These are phyloP conservation scores for Kockiozyma suomiensis DNA, from an alignment of 805 yeast genomes.

Conservation along the genomic window DNA sequence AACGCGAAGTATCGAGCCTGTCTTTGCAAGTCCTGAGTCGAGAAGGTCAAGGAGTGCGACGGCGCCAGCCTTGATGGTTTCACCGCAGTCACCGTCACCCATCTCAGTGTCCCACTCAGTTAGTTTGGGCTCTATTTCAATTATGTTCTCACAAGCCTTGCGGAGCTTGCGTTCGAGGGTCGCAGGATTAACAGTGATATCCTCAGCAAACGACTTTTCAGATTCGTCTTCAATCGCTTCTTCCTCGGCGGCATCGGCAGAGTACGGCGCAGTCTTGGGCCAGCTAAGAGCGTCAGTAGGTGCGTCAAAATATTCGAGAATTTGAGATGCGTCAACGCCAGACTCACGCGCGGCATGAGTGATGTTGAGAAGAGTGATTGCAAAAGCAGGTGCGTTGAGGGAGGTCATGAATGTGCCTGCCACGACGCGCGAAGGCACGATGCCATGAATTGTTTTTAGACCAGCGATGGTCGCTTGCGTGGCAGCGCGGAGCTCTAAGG, in stretches of 20 bases:
- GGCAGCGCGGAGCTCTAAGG: constrained; percentile 67
- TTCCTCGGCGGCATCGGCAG: background rate
- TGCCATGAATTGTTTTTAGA: constrained; percentile 44
- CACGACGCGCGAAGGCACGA: constrained; percentile 67
- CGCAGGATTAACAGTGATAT: constrained; percentile 2
- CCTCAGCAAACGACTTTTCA: background rate
- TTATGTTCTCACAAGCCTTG: constrained; percentile 54
- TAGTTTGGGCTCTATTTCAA: constrained; percentile 74
- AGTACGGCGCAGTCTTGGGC: constrained; percentile 17
- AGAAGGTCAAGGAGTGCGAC: constrained; percentile 76
- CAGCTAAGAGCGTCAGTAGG: constrained; percentile 30
- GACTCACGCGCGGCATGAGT: constrained; percentile 40
- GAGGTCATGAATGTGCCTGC: constrained; percentile 86
- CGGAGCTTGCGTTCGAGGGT: constrained; percentile 41
- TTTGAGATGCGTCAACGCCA: background rate
- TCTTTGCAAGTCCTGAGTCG: constrained; percentile 52
- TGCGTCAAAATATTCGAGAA: constrained; percentile 27
- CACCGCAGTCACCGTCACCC: constrained; percentile 97
- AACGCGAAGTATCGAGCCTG: constrained; percentile 4
- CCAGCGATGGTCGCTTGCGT: constrained; percentile 49
- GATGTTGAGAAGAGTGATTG: constrained; percentile 76
- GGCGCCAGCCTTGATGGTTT: constrained; percentile 62
- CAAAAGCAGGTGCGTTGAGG: constrained; percentile 87
- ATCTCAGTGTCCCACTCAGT: constrained; percentile 84
- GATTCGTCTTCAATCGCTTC: background rate